A percentile compares a stretch with the other conserved stretches of the same genome.
phyloP scores from a whole-genome alignment of 805 yeast genomes.

The Myxozyma nipponensis region DNA sequence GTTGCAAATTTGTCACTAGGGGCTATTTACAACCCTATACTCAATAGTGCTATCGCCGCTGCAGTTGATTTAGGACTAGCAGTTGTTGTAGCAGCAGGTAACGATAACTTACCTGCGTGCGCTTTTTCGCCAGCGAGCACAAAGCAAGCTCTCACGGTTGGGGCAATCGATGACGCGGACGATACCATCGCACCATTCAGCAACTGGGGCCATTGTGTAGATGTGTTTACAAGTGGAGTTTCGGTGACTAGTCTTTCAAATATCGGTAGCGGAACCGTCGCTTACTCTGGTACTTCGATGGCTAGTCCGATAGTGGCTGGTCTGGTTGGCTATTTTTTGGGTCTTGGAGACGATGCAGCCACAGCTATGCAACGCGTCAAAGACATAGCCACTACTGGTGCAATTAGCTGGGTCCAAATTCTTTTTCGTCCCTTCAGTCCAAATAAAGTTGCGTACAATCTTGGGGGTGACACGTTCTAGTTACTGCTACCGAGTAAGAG shows the following conservation, averaged over 20 bases:
- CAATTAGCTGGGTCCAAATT: slow-evolving; percentile 27
- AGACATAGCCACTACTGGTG: slow-evolving; percentile 21
- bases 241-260: slow-evolving; percentile 60
- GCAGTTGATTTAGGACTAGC: slow-evolving; percentile 67
- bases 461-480: slow-evolving; percentile 9
- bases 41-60: slow-evolving; percentile 72
- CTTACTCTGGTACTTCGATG: slow-evolving; percentile 84
- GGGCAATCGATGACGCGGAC: slow-evolving; percentile 75
- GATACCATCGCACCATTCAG: slow-evolving; percentile 73
- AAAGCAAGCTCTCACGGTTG: slow-evolving; percentile 68
- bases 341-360: slow-evolving; percentile 32
- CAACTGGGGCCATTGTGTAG: slow-evolving; percentile 94
- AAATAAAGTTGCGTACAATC: slow-evolving; percentile 24
- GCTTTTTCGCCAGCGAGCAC: slow-evolving; percentile 83
- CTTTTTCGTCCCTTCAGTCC: slow-evolving; percentile 30
- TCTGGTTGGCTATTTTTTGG: slow-evolving; percentile 71
- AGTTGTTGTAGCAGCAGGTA: slow-evolving; percentile 71
- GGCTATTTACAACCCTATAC: slow-evolving; percentile 58
- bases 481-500: no score
- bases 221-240: slow-evolving; percentile 81
- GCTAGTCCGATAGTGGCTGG: slow-evolving; percentile 97
- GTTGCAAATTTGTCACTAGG: slow-evolving; percentile 83
- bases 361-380: slow-evolving; percentile 31
- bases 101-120: slow-evolving; percentile 74
- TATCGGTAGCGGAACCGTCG: slow-evolving; percentile 30